Base-by-base conservation (phyloP, 225 moss, liverwort and hornwort genomes). In the Pseudisothecium myosuroides region DNA sequence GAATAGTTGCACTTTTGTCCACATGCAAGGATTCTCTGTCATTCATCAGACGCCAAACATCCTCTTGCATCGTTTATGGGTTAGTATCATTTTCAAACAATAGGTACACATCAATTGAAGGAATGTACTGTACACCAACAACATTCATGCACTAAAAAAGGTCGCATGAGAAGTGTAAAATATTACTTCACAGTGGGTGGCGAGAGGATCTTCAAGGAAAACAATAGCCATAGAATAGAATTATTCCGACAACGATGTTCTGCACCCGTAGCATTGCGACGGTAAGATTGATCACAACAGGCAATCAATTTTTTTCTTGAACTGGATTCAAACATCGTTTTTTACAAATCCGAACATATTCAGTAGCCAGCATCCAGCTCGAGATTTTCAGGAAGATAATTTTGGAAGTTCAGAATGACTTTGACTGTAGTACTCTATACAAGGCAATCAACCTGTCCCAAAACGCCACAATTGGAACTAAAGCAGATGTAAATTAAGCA, bases 401-500 rank as follows among this genome's bases (percentile, higher is more conserved):
- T 78, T 88, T 83, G 83, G 82, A 69, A 76, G 88, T 80, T 80
- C 90, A 88, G 82, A 82, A 76, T 76, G 87, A 64, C 50, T 88
- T 56, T 80, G 81, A 89, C 84, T 89, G 17, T 18, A 62, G 52
- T 39, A 73, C 61, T 74, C 41, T 83, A 47, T 85, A 81, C 87
- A 85, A 76, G 77, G 77, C 88, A 90, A 86, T 86, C 86, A 77
- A 69, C 61, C 84, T 81, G 66, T 73, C 83, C 86, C 50, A 47
- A 76, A 73, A 85, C 85, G 82, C 87, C 67, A 75, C 52, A 47
- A 87, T 61, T 87, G 67, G 75, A 60, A 80, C 87, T 81, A 62
- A 81, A 87, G 61, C 84, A 88, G 80, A 87, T 87, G 81, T 76
- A 87, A 84, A 92, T 36, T 60, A 76, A 82, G 75, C 87, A 87